phyloP scores from a whole-genome alignment of 108 stramenopile genomes.

The Cyclotella atomus region DNA sequence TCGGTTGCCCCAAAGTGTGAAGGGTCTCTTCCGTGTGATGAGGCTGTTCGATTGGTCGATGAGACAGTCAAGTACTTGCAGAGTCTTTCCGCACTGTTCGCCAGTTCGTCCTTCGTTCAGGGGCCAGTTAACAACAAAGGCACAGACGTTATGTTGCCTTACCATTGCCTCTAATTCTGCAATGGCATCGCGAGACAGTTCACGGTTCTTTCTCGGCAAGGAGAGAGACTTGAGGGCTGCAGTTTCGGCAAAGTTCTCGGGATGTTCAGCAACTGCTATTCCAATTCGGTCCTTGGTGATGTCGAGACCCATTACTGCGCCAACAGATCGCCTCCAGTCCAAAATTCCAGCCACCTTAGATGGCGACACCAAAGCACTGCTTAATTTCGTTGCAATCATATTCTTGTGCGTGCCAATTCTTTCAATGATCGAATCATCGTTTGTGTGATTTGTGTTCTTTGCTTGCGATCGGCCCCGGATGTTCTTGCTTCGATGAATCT shows the following conservation, averaged over 20 bases:
- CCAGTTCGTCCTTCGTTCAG: conserved; percentile 46
- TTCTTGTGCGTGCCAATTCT: neutral
- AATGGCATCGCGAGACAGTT: conserved; percentile 19
- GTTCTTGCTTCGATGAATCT: too few species aligned
- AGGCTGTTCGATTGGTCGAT: conserved; percentile 42
- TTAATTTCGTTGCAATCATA: conserved; percentile 49
- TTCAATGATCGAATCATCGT: too few species aligned
- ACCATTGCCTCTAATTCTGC: conserved; percentile 41
- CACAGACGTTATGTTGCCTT: conserved; percentile 39
- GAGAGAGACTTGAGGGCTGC: conserved; percentile 23
- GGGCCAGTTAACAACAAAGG: conserved; percentile 51
- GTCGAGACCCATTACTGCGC: conserved; percentile 41
- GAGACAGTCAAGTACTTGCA: conserved; percentile 42
- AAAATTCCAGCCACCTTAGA: conserved; percentile 42
- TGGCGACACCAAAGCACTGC: conserved; percentile 38
- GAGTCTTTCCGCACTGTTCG: conserved; percentile 48
- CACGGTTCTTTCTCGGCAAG: conserved; percentile 19
- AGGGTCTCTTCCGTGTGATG: conserved; percentile 41
- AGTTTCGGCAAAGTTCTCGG: conserved; percentile 24
- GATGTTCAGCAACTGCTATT: conserved; percentile 43
- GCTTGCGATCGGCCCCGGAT: too few species aligned
- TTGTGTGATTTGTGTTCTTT: too few species aligned
- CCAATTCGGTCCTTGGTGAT: conserved; percentile 42
- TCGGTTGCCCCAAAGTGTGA: conserved; percentile 36
- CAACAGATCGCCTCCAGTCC: conserved; percentile 46